Evolutionary conservation across 2,329 filamentous ascomycete species (phyloP), one percentile per base, ranked within the genome.

Genomic region (Phialophora macrospora): DNA sequence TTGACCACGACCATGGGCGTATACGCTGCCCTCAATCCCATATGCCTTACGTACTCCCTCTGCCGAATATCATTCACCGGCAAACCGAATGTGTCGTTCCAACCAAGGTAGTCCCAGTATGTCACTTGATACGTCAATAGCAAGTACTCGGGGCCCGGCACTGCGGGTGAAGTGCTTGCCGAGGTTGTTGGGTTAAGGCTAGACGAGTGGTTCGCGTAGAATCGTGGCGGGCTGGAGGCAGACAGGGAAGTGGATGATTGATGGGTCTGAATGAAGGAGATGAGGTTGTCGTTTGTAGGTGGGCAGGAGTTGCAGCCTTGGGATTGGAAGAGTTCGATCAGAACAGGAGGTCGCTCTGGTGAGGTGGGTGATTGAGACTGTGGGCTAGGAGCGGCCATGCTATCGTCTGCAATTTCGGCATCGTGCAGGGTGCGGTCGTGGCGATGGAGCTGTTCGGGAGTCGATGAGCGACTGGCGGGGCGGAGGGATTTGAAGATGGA

Each of bases 1-100:
- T 68, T 62, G 24, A 68, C 62, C 28, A 68, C 55, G 17, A 68
- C 54, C 62, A 65, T 64, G 12, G 65, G 65, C 17, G 65, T 68
- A 48, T 58, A 68, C 20, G 60, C 49, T 9, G 20, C 54, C 11
- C 32, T 20, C 22, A 61, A 22, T 7, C 49, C 38, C 58, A 55
- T 57, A 26, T 52, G 56, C n/a, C 26, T 46, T 12, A 62, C 62
- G 32, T 68, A 65, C 2, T 63, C 62, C 32, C 65, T 51, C 41
- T 68, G 65, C 8, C 65, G 62, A 6, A 28, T 26, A 38, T 65
- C 65, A 20, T 54, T 51, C n/a, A n/a, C 59, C n/a, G 58, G 58
- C 28, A 60, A 38, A 52, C 62, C 55, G 38, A 65, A 68, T n/a
- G 65, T 68, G 54, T 68, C 62, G 12, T 24, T 51, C 65, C 65